phyloP scores from a whole-genome alignment of 2,329 filamentous ascomycete species.

The Fusarium subglutinans region DNA sequence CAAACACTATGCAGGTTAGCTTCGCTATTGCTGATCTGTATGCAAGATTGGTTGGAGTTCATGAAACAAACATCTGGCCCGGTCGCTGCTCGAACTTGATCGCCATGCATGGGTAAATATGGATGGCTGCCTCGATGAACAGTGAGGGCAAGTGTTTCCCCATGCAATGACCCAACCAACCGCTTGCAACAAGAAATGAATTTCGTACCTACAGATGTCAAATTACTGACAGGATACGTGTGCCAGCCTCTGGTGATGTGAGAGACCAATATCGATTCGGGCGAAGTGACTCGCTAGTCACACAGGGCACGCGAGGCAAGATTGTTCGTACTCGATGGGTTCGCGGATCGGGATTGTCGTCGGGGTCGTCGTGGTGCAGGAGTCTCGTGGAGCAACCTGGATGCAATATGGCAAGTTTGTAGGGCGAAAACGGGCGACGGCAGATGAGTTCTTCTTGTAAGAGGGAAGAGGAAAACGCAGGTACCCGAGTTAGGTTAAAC shows the following conservation, averaged over 20 bases:
- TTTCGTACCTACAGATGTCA: conserved; percentile 33
- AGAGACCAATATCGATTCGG: neutral
- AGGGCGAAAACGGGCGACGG: conserved; percentile 31
- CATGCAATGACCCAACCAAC: neutral
- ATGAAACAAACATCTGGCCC: neutral
- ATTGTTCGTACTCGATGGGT: conserved; percentile 23
- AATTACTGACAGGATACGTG: neutral
- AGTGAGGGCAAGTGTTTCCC: neutral
- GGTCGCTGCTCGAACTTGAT: neutral
- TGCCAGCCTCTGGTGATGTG: conserved; percentile 10
- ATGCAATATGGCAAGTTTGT: conserved; percentile 38
- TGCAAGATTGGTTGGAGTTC: neutral
- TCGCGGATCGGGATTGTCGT: conserved; percentile 3
- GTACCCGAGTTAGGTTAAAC: conserved; percentile 15
- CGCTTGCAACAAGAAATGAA: neutral
- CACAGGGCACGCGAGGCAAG: conserved; percentile 6
- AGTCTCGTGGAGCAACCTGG: conserved; percentile 25
- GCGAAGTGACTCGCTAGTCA: conserved; percentile 2
- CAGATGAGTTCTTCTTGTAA: conserved; percentile 36
- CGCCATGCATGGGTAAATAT: neutral
- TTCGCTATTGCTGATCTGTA: neutral
- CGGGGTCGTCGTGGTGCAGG: conserved; percentile 16
- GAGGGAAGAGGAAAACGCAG: conserved; percentile 24
- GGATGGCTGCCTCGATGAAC: neutral
- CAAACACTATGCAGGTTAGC: conserved; percentile 23